phyloP scores from a whole-genome alignment of 2,329 filamentous ascomycete genomes.

The Penicillium sp. region DNA sequence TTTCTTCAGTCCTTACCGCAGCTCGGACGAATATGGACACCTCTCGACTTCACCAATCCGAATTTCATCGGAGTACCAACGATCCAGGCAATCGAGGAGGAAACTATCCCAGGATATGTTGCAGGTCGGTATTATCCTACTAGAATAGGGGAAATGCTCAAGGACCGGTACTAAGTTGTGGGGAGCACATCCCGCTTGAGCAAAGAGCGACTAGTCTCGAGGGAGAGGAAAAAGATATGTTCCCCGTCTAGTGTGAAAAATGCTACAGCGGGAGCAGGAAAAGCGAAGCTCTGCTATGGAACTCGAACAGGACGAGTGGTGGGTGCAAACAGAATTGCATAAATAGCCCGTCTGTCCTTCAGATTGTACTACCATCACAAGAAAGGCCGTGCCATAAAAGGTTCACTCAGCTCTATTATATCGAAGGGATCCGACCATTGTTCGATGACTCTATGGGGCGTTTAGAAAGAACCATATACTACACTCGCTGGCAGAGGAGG shows the following conservation, averaged over 20 bases:
- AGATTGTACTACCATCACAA: too few species aligned
- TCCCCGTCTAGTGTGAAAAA: constrained; percentile 33
- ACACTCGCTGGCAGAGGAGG: too few species aligned
- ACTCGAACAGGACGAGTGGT: neutral
- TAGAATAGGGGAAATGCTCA: constrained; percentile 29
- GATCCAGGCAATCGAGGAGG: constrained; percentile 30
- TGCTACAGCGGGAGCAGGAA: constrained; percentile 35
- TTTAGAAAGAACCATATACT: too few species aligned
- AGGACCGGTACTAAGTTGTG: constrained; percentile 32
- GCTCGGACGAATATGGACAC: constrained; percentile 21
- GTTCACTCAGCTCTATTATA: too few species aligned
- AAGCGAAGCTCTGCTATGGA: constrained; percentile 28
- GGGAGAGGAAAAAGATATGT: constrained; percentile 29
- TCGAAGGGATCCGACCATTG: too few species aligned
- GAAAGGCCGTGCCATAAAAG: too few species aligned
- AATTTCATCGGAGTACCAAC: constrained; percentile 24
- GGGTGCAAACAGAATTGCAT: neutral
- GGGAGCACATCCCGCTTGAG: constrained; percentile 31
- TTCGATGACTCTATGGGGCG: too few species aligned
- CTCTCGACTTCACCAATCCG: constrained; percentile 31
- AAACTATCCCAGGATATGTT: constrained; percentile 26
- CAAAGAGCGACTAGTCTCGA: constrained; percentile 37
- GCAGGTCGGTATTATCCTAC: constrained; percentile 29
- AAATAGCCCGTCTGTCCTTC: neutral
- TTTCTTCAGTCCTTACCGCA: neutral